Evolutionary conservation across 768 basidiomycete genomes (phyloP).

Genomic region (Sarcodon aspratus): DNA sequence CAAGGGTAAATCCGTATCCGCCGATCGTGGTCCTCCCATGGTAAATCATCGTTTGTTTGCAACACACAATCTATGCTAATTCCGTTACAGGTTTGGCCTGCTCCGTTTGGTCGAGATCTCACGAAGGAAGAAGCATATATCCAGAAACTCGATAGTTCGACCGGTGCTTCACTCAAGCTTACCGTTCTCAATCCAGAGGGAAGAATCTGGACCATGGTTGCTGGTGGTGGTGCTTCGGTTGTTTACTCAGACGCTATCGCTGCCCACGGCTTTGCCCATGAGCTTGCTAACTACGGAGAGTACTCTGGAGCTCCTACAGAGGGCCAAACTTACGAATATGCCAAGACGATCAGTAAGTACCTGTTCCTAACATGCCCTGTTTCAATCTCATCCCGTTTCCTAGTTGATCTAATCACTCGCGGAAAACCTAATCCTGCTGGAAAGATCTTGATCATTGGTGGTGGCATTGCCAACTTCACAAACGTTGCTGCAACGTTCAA

Average conservation of each 20-base stretch:
- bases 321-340: slow-evolving; percentile 98
- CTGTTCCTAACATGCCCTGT: not conserved
- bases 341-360: slow-evolving; percentile 86
- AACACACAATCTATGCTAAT: not conserved
- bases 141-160: slow-evolving; percentile 93
- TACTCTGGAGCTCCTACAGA: slow-evolving; percentile 98
- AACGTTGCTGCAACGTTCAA: slow-evolving; percentile 99
- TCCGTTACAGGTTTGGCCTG: slow-evolving; percentile 59
- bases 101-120: slow-evolving; percentile 93
- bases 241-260: slow-evolving; percentile 70
- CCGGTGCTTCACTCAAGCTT: slow-evolving; percentile 95
- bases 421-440: slow-evolving; percentile 74
- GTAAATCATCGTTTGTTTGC: slow-evolving; percentile 24
- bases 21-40: slow-evolving; percentile 97
- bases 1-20: slow-evolving; percentile 43
- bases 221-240: slow-evolving; percentile 82
- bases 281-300: slow-evolving; percentile 99
- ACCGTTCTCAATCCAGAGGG: slow-evolving; percentile 94
- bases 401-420: slow-evolving; percentile 91
- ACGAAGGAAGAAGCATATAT: slow-evolving; percentile 99
- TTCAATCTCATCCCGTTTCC: slow-evolving; percentile 7
- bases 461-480: slow-evolving; percentile 99
- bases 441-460: slow-evolving; percentile 99
- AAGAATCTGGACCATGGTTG: slow-evolving; percentile 99
- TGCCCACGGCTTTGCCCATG: slow-evolving; percentile 91